A percentile compares a stretch with the other conserved stretches of the same genome.
Conservation (phyloP, 2,329 filamentous ascomycete species). For the Trichophyton benhamiae region DNA sequence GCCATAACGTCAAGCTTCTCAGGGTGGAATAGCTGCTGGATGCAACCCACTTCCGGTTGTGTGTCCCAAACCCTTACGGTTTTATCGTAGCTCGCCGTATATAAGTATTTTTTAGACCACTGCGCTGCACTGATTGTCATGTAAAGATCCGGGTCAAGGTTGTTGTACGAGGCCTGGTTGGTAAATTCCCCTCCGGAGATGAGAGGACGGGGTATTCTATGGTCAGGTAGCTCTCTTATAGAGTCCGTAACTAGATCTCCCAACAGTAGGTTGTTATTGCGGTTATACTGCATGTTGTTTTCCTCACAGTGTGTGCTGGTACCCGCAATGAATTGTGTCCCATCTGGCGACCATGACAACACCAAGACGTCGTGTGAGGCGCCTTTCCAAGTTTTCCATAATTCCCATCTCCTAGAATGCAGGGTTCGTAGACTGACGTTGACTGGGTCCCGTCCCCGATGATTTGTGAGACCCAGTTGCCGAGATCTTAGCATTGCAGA, state of each 20-base stretch:
- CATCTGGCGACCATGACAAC: constrained; percentile 45
- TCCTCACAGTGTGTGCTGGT: constrained; percentile 44
- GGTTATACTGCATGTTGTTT: constrained; percentile 49
- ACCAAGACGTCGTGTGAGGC: constrained; percentile 47
- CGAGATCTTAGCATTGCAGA: constrained; percentile 20
- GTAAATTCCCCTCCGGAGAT: constrained; percentile 25
- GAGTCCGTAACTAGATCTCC: constrained; percentile 34
- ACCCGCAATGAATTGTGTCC: constrained; percentile 44
- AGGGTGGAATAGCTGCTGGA: constrained; percentile 32
- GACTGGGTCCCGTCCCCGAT: constrained; percentile 12
- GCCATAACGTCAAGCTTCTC: constrained; percentile 42
- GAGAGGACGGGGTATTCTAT: constrained; percentile 35
- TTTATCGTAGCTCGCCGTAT: constrained; percentile 44
- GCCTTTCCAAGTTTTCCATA: constrained; percentile 41
- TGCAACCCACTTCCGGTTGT: constrained; percentile 19
- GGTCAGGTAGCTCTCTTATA: constrained; percentile 43
- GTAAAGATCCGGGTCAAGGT: constrained; percentile 43
- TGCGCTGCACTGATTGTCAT: constrained; percentile 44
- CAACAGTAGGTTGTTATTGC: constrained; percentile 44
- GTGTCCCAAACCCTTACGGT: constrained; percentile 46
- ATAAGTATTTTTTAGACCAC: constrained; percentile 40
- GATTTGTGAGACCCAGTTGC: constrained; percentile 19
- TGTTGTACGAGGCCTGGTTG: constrained; percentile 32
- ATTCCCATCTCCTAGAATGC: constrained; percentile 23
- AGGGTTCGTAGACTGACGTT: constrained; percentile 21